phyloP scores from a whole-genome alignment of 768 basidiomycete genomes.

The Suillus ampliporus region DNA sequence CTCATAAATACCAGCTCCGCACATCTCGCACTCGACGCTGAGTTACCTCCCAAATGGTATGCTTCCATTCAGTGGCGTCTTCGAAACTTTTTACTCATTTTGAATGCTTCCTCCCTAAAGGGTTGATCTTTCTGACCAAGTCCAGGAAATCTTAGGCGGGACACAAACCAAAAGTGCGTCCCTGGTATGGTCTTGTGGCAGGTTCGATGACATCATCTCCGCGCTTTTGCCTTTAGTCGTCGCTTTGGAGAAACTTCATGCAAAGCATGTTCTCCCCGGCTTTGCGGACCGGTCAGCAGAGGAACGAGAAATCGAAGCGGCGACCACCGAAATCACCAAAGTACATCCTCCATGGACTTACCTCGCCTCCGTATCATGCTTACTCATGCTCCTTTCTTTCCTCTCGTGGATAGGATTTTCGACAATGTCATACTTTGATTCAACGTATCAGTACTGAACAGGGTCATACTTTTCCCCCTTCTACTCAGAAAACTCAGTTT shows the following conservation, averaged over 20 bases:
- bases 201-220: conserved; percentile 12
- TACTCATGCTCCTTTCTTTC: conserved; percentile 20
- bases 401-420: conserved; percentile 39
- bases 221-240: conserved; percentile 59
- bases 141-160: conserved; percentile 75
- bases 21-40: conserved; percentile 58
- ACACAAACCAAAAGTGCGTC: conserved; percentile 80
- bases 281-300: conserved; percentile 95
- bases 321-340: conserved; percentile 87
- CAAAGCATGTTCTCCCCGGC: conserved; percentile 94
- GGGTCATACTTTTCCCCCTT: conserved; percentile 69
- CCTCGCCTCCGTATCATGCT: conserved; percentile 11
- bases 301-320: conserved; percentile 89
- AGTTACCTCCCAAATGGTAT: conserved; percentile 89
- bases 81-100: not conserved
- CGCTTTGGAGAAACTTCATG: conserved; percentile 93
- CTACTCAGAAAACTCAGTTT: conserved; percentile 49
- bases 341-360: conserved; percentile 49
- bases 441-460: conserved; percentile 70
- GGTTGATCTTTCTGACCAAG: conserved; percentile 93
- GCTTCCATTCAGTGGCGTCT: not conserved
- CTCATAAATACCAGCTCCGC: conserved; percentile 54
- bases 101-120: conserved; percentile 45
- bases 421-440: conserved; percentile 53
- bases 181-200: conserved; percentile 16